phyloP scores from a whole-genome alignment of 73 alveolate species.

The Stentor coeruleus region DNA sequence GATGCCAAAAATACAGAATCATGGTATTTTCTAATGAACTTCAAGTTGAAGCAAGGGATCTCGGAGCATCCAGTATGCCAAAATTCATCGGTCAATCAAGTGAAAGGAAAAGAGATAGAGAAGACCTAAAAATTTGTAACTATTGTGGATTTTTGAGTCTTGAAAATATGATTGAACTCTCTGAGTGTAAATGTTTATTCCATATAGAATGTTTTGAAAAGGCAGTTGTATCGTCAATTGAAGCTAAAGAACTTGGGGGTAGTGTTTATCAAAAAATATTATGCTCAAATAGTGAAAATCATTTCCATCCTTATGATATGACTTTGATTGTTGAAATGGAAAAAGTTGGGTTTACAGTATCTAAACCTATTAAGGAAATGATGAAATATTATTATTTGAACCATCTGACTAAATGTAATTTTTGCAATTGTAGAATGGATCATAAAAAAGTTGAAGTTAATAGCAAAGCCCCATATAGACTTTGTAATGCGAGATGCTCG shows the following conservation, averaged over 20 bases:
- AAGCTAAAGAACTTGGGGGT: neutral
- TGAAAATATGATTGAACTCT: neutral
- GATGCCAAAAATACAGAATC: too few species aligned
- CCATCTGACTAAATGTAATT: neutral
- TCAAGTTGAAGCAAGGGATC: too few species aligned
- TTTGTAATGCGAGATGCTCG: constrained; percentile 11
- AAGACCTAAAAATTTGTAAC: neutral
- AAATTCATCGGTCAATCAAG: too few species aligned
- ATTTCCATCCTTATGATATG: neutral
- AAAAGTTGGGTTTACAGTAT: neutral
- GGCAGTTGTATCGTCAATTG: neutral
- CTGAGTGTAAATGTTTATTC: neutral
- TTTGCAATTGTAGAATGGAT: neutral
- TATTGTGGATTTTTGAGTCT: neutral
- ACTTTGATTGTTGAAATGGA: neutral
- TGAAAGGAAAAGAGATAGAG: too few species aligned
- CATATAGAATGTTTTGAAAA: neutral
- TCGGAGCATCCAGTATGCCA: too few species aligned
- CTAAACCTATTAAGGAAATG: neutral
- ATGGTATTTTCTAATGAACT: too few species aligned
- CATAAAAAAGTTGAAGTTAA: neutral
- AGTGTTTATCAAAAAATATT: neutral
- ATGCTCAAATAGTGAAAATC: constrained; percentile 3
- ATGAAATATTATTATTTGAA: neutral
- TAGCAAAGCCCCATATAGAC: neutral